A percentile compares a stretch with the other conserved stretches of the same genome.
Conservation (phyloP, 495 filamentous ascomycete species). For the Annulohypoxylon moriforme region DNA sequence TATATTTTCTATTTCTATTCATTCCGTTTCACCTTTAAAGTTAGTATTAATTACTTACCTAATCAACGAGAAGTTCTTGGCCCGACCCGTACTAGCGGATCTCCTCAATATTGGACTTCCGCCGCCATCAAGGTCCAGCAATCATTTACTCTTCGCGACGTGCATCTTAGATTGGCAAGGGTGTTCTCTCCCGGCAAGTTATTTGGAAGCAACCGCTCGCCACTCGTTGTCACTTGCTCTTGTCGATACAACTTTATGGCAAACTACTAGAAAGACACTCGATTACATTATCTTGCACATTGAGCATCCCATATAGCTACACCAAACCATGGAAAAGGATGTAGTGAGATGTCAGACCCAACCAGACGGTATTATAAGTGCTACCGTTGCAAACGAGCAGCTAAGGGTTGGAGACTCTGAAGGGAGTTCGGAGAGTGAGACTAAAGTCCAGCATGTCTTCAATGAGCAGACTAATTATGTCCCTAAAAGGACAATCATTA, state of each 20-base stretch:
- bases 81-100: background rate
- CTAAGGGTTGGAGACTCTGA: conserved; percentile 2
- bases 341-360: conserved; percentile 2
- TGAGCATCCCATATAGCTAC: background rate
- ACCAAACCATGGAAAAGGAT: conserved; percentile 27
- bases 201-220: conserved; percentile 15
- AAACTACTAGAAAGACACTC: background rate
- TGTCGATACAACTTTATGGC: background rate
- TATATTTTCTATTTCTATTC: background rate
- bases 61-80: conserved; percentile 19
- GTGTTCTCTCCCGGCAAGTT: conserved; percentile 3
- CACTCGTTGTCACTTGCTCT: background rate
- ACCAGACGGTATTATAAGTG: conserved; percentile 12
- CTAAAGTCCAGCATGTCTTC: conserved; percentile 50
- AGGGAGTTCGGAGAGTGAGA: conserved; percentile 19
- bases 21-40: background rate
- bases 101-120: background rate
- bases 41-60: background rate
- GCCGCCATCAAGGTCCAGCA: conserved; percentile 33
- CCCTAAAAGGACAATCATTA: conserved; percentile 62
- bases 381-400: background rate
- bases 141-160: background rate
- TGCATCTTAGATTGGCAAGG: background rate
- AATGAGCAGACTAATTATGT: conserved; percentile 69
- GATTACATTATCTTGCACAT: background rate